Evolutionary conservation across 2,329 filamentous ascomycete genomes (phyloP).

Genomic region (Metarhizium robertsii): DNA sequence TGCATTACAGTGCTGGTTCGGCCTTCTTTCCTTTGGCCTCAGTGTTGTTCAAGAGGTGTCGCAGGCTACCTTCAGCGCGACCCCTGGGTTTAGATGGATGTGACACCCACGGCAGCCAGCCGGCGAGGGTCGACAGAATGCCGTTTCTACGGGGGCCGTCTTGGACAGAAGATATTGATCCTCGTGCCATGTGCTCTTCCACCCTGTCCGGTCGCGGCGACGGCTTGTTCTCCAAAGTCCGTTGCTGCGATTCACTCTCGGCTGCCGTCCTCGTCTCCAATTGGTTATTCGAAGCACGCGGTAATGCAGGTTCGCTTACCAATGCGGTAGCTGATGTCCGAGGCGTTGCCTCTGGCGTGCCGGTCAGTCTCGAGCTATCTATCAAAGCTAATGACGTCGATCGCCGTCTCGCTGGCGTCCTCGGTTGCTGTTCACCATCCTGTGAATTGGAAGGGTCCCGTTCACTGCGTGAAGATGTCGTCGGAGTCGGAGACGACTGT

Average conservation of each 20-base stretch:
- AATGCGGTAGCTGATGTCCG: conserved; percentile 31
- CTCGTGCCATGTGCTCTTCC: conserved; percentile 17
- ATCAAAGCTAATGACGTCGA: conserved; percentile 28
- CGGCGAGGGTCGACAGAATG: conserved; percentile 29
- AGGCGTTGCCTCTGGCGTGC: conserved; percentile 20
- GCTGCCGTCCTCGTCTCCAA: conserved; percentile 34
- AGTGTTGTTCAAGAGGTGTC: neutral
- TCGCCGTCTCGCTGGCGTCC: conserved; percentile 14
- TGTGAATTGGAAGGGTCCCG: conserved; percentile 16
- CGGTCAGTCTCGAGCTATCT: conserved; percentile 24
- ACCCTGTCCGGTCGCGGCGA: conserved; percentile 12
- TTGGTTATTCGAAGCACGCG: conserved; percentile 45
- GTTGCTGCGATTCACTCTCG: conserved; percentile 15
- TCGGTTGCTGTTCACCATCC: conserved; percentile 11
- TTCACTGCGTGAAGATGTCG: conserved; percentile 19
- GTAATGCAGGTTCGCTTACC: conserved; percentile 45
- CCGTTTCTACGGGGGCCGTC: conserved; percentile 15
- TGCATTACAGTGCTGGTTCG: neutral
- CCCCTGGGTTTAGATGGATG: neutral
- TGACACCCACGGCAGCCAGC: conserved; percentile 37
- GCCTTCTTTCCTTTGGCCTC: neutral
- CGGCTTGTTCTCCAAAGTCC: conserved; percentile 6
- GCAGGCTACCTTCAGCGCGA: conserved; percentile 4
- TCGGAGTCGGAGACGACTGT: conserved; percentile 21
- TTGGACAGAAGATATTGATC: conserved; percentile 17